A percentile compares a stretch with the other conserved stretches of the same genome.
Conservation (phyloP, 148 eudicot species). For the Drosera capensis region DNA sequence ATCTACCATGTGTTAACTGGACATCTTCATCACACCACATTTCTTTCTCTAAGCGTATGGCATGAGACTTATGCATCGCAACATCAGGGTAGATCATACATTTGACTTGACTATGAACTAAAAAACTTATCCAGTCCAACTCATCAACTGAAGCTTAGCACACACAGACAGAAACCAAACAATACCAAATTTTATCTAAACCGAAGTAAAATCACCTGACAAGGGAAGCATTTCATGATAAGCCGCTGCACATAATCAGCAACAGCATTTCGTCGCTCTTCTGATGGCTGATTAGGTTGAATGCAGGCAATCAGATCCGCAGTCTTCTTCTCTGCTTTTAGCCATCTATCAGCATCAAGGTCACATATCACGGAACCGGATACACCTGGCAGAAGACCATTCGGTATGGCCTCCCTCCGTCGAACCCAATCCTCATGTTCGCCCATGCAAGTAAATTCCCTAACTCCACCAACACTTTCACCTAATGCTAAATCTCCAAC, state of each 20-base stretch:
- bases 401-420: conserved; percentile 25
- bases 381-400: conserved; percentile 49
- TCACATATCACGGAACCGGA: conserved; percentile 25
- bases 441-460: conserved; percentile 11
- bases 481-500: too few species aligned
- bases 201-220: conserved; percentile 35
- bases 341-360: conserved; percentile 52
- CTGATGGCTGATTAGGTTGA: conserved; percentile 61
- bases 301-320: conserved; percentile 64
- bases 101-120: too few species aligned
- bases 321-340: conserved; percentile 61
- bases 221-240: conserved; percentile 56
- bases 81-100: too few species aligned
- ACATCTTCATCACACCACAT: too few species aligned
- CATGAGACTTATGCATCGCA: too few species aligned
- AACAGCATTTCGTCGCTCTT: conserved; percentile 57
- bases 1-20: too few species aligned
- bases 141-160: not conserved
- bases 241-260: conserved; percentile 68
- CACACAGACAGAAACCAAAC: not conserved
- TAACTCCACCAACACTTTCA: not conserved
- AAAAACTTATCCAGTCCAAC: not conserved
- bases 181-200: not conserved
- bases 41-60: too few species aligned
- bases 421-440: conserved; percentile 7